Percentiles rank a stretch among this genome's conserved stretches.
phyloP scores from a whole-genome alignment of 1,284 basidiomycete genomes.

The Cryptococcus deneoformans region DNA sequence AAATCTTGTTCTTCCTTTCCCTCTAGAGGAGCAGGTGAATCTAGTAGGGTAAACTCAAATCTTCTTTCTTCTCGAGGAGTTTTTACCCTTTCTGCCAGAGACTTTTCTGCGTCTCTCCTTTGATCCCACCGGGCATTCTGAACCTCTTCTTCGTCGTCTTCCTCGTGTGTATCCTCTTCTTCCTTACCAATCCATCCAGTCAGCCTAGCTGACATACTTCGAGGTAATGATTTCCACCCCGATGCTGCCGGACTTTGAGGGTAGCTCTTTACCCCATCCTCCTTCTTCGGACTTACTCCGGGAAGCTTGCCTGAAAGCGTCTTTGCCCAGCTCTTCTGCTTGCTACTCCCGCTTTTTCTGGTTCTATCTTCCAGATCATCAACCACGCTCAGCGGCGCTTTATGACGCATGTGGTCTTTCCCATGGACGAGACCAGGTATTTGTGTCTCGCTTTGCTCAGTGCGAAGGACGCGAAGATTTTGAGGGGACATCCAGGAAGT shows the following conservation, averaged over 20 bases:
- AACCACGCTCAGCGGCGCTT: conserved; percentile 84
- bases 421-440: conserved; percentile 65
- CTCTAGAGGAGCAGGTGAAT: conserved; percentile 10
- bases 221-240: conserved; percentile 22
- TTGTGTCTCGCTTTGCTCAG: conserved; percentile 68
- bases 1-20: conserved; percentile 6
- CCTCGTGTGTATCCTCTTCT: conserved; percentile 50
- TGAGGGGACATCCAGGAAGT: conserved; percentile 94
- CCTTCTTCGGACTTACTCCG: conserved; percentile 22
- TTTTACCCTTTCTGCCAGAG: conserved; percentile 48
- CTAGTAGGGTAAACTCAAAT: conserved; percentile 20
- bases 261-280: conserved; percentile 7
- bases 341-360: conserved; percentile 46
- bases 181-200: conserved; percentile 46
- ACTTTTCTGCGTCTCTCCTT: conserved; percentile 49
- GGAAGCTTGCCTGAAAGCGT: conserved; percentile 42
- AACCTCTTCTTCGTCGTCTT: conserved; percentile 7
- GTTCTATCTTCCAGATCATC: conserved; percentile 54
- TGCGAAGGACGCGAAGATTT: conserved; percentile 74
- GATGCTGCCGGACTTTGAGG: conserved; percentile 15
- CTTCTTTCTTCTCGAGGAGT: conserved; percentile 41
- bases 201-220: conserved; percentile 35
- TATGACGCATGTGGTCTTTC: conserved; percentile 83
- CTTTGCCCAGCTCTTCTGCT: conserved; percentile 55
- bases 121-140: conserved; percentile 18